Evolutionary conservation across 768 basidiomycete genomes (phyloP), one percentile per base, ranked within the genome.

Genomic region (Panellus pusillus): DNA sequence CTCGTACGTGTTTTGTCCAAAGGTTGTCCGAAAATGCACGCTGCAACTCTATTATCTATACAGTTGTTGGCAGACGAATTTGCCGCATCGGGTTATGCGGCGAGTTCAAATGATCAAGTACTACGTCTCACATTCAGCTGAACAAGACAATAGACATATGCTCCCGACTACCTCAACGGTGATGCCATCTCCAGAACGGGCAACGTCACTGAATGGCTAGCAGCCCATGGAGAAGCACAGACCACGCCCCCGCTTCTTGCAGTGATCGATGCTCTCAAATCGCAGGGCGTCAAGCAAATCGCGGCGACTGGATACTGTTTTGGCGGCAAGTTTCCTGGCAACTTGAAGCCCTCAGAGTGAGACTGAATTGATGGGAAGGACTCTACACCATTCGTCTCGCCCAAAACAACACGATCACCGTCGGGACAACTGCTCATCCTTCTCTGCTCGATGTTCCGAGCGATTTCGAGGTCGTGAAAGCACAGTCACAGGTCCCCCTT

Each of bases 251-350:
- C 60, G 2, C 57, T 75, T 37, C 68, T 74, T 55, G 65, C 64
- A 12, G 64, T 72, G 32, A 63, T 73, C 35, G 61, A 47, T 9
- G 67, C 61, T 1, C 68, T 78, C 46, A 71, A 71, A 48, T 64
- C 60, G 6, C 41, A 70, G 28, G 76, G 75, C 11, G 64, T 75
- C 31, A 66, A 58, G 17, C 58, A 66, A 41, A 68, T 75, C 35
- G 71, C 63, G 0, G 64, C 70, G 4, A 68, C 71, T 1, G 72
- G 72, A 4, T 74, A 71, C 63, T 75, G 73, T 54, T 68, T 72
- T 37, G 68, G 70, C 7, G 68, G 66, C 59, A 39, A 54, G 40
- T 20, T 36, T 32, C 11, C 11, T 2, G 11, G 8, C 17, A 13
- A 11, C 8, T n/a, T 9, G 24, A 19, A 18, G 14, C 36, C 14